Evolutionary conservation across 306 rosid species (phyloP).

Genomic region (Psophocarpus tetragonolobus): DNA sequence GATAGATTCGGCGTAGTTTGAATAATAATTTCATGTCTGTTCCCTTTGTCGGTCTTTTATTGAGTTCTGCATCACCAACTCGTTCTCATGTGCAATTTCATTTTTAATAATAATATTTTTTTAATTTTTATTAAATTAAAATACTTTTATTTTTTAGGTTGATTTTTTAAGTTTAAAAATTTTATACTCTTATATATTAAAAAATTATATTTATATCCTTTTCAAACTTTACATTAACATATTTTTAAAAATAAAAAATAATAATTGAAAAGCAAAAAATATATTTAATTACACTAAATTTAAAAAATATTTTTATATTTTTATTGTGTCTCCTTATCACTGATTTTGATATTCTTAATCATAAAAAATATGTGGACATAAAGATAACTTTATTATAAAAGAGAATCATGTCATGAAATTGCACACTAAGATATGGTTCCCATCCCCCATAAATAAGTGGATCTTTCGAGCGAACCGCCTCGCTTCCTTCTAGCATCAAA

Average conservation of each 20-base stretch:
- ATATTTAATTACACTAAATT: no score
- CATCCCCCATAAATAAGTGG: not conserved
- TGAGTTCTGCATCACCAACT: constrained; percentile 20
- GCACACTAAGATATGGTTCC: not conserved
- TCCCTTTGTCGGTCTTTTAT: constrained; percentile 33
- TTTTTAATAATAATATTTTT: no score
- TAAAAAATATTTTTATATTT: not conserved
- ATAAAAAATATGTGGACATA: not conserved
- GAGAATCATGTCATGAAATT: not conserved
- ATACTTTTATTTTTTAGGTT: no score
- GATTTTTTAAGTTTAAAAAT: no score
- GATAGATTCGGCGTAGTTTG: constrained; percentile 15
- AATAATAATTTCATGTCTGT: constrained; percentile 25
- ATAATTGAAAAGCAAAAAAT: no score
- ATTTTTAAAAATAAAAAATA: no score
- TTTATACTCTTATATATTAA: no score
- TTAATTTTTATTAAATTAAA: no score
- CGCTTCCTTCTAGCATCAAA: not conserved
- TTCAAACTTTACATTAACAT: no score
- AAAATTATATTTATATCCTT: no score
- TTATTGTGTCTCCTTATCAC: not conserved
- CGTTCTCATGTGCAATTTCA: not conserved
- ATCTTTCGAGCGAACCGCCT: not conserved
- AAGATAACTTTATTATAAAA: not conserved
- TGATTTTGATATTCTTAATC: not conserved